Evolutionary conservation across 2,329 filamentous ascomycete genomes (phyloP), one percentile per base, ranked within the genome.

Genomic region (Elsinoe batatas): DNA sequence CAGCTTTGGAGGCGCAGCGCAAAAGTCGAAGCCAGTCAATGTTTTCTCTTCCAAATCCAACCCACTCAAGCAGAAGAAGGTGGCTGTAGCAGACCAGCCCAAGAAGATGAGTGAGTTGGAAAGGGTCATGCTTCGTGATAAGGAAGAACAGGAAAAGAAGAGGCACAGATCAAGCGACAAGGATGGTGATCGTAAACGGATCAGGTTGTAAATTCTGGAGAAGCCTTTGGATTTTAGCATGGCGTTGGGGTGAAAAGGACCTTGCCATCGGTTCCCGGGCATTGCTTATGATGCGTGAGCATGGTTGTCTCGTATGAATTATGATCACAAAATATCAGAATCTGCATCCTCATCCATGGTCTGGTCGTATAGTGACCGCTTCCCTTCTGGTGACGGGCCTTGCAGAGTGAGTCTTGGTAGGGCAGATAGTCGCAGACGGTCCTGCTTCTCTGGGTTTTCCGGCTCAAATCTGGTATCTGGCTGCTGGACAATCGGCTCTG

Each of bases 91-190:
- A 56, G 81, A 82, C 59, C 79, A 79, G 55, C 83, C 82, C 1
- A 89, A 87, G 76, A 93, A 87, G 65, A 91, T 95, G 80, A 91
- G 87, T 64, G 88, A 94, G 66, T 85, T 84, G 2, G 89, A 91
- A 71, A 79, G 85, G 54, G 94, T 93, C 64, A 95, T 95, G 90
- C 53, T 46, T 15, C 20, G 37, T 4, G 53, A 55, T 17, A 88
- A 85, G 69, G 85, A 71, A 57, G 68, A 70, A 56, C 61, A 72
- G 44, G 69, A 70, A 32, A 66, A 71, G n/a, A 71, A 71, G 49
- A 65, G 71, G 30, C 58, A 67, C 30, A 63, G 62, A 12, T 22
- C 11, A 3, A 68, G 69, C 12, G 62, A 65, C 36, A 59, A 61
- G 15, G 60, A 61, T 26, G 55, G 47, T 15, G 58, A 63, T 33